Evolutionary conservation across 306 rosid genomes (phyloP), one percentile per base, ranked within the genome.

Genomic region (Trifolium dubium): DNA sequence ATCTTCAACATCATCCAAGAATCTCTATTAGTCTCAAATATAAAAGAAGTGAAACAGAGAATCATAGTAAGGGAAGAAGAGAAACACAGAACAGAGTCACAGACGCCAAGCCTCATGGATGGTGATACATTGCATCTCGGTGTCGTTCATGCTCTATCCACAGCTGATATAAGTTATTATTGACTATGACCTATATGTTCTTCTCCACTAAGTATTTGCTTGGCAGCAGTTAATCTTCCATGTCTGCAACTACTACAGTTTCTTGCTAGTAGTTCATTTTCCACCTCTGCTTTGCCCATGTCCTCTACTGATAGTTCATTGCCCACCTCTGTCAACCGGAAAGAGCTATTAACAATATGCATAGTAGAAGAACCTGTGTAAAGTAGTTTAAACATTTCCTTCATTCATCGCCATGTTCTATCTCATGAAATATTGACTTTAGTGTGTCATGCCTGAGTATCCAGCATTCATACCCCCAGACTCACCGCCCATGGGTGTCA

Each of bases 291-390:
- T 58, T 58, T 2, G 4, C 31, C 10, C 39, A 58, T 58, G 37
- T 30, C 15, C 5, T 12, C 39, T 29, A 29, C 10, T 11, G 15
- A 56, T 28, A 28, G 15, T 56, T 28, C 63, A 10, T 56, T 29
- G 8, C 8, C 37, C 37, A 59, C 65, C 40, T 13, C n/a, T 1
- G 19, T 13, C 10, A 2, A 59, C 40, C 28, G 34, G 62, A 81
- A 64, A 49, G 75, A 58, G 53, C 62, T 56, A 47, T 39, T 50
- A 34, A 49, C 77, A 34, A 46, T 56, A 47, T 64, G 51, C 49
- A 43, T 10, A 67, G 31, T 12, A 61, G 80, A 68, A 83, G 61
- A 64, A 79, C 70, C 80, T 54, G 77, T 40, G 61, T 31, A 17
- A 30, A 55, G 75, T 60, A 69, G 71, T 56, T 74, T 30, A 63